A percentile compares a stretch with the other conserved stretches of the same genome.
These are phyloP conservation scores for Hebeloma cylindrosporum DNA, from an alignment of 768 basidiomycete species.

Conservation along the genomic window DNA sequence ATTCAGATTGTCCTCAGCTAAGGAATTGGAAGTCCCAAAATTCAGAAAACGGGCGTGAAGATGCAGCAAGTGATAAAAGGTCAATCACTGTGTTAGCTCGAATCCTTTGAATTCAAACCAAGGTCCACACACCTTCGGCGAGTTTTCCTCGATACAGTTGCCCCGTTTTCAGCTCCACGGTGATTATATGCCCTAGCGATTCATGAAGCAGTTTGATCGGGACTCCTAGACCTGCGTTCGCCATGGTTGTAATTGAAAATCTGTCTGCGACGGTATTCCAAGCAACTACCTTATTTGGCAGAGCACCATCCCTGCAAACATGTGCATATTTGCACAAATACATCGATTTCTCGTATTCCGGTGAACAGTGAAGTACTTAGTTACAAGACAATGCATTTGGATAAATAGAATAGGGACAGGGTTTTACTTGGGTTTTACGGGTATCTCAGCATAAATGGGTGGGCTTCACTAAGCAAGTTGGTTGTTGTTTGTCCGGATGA, in stretches of 20 bases:
- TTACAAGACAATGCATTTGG: too few species aligned
- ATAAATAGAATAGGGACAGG: too few species aligned
- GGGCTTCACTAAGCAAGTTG: too few species aligned
- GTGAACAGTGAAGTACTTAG: too few species aligned
- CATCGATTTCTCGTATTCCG: too few species aligned
- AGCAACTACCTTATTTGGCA: slow-evolving; percentile 9
- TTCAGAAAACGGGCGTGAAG: slow-evolving; percentile 8
- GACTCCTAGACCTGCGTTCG: slow-evolving; percentile 77
- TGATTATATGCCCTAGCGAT: slow-evolving; percentile 93
- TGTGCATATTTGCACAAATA: neutral
- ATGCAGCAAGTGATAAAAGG: slow-evolving; percentile 17
- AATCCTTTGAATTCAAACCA: slow-evolving; percentile 1
- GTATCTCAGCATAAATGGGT: too few species aligned
- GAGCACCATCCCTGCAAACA: slow-evolving; percentile 8
- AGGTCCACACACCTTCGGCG: slow-evolving; percentile 74
- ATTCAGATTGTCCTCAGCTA: slow-evolving; percentile 98
- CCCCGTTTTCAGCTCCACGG: slow-evolving; percentile 97
- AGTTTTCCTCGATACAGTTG: slow-evolving; percentile 97
- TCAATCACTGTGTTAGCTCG: slow-evolving; percentile 15
- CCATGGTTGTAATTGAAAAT: slow-evolving; percentile 37
- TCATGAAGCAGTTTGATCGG: slow-evolving; percentile 97
- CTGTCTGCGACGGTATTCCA: neutral
- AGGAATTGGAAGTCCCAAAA: slow-evolving; percentile 2
- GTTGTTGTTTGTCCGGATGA: too few species aligned
- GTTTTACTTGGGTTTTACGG: too few species aligned